A percentile compares a stretch with the other conserved stretches of the same genome.
Evolutionary conservation across 768 basidiomycete genomes (phyloP).

Genomic region (Gyrodon lividus): DNA sequence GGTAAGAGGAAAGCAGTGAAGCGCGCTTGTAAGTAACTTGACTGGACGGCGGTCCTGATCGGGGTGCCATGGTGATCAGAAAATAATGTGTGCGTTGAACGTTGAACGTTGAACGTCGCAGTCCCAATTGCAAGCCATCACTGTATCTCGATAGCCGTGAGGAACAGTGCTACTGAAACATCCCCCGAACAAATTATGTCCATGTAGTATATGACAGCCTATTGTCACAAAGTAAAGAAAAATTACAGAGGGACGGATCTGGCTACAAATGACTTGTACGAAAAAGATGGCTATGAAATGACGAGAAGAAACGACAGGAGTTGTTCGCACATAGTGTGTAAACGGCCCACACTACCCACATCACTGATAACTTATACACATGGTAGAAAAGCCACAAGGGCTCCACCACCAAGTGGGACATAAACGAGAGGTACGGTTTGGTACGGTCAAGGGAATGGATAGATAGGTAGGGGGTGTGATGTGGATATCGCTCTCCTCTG

Average conservation of each 20-base stretch:
- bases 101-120: too few relatives aligned
- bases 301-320: slow-evolving; percentile 7
- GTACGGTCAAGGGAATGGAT: slow-evolving; percentile 26
- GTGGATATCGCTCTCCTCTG: slow-evolving; percentile 22
- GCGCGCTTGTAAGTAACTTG: too few relatives aligned
- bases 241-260: background rate
- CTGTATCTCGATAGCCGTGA: too few relatives aligned
- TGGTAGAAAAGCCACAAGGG: slow-evolving; percentile 7
- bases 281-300: slow-evolving; percentile 1
- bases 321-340: background rate
- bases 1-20: too few relatives aligned
- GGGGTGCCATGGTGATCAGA: too few relatives aligned
- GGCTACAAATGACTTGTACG: background rate
- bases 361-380: slow-evolving; percentile 1
- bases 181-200: slow-evolving; percentile 1
- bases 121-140: too few relatives aligned
- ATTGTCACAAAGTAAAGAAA: slow-evolving; percentile 8
- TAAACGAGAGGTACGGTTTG: slow-evolving; percentile 17
- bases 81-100: too few relatives aligned
- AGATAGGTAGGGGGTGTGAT: slow-evolving; percentile 32
- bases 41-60: too few relatives aligned
- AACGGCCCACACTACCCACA: slow-evolving; percentile 1
- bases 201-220: slow-evolving; percentile 7
- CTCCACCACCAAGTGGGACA: slow-evolving; percentile 2
- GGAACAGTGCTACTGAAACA: too few relatives aligned